These are phyloP conservation scores for Kodamaea plutei DNA, from an alignment of 1,139 yeast species.

Conservation along the genomic window DNA sequence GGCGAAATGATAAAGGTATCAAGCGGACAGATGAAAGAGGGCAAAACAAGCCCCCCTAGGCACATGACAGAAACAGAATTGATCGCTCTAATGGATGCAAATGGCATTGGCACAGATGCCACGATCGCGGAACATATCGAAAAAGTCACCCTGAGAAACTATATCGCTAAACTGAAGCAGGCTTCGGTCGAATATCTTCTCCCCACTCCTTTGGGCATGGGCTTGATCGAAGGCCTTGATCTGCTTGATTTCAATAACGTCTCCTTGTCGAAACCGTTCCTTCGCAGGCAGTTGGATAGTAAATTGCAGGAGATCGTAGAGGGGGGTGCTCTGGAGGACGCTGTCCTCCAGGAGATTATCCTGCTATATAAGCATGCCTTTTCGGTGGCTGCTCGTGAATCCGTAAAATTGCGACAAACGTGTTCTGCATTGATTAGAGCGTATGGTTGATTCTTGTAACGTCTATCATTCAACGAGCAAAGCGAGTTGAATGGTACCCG, in stretches of 20 bases:
- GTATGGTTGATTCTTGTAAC: constrained; percentile 1
- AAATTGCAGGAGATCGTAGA: constrained; percentile 64
- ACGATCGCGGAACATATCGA: constrained; percentile 98
- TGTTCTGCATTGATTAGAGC: constrained; percentile 6
- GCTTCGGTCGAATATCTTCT: constrained; percentile 43
- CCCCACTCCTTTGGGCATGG: constrained; percentile 84
- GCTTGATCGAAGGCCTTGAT: constrained; percentile 85
- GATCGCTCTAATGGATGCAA: constrained; percentile 90
- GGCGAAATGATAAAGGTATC: constrained; percentile 55
- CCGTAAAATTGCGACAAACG: constrained; percentile 4
- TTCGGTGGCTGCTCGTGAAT: constrained; percentile 11
- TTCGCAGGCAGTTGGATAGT: constrained; percentile 72
- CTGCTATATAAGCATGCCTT: constrained; percentile 61
- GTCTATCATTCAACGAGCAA: background rate
- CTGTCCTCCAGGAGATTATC: constrained; percentile 56
- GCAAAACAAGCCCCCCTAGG: constrained; percentile 75
- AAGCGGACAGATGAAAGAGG: constrained; percentile 60
- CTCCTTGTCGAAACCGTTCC: constrained; percentile 84
- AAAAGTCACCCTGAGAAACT: constrained; percentile 65
- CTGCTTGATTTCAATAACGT: constrained; percentile 64
- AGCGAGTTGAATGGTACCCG: no score
- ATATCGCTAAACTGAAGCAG: constrained; percentile 49
- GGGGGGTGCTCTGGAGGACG: constrained; percentile 52
- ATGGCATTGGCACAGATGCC: constrained; percentile 98
- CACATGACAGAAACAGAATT: constrained; percentile 90